Evolutionary conservation across 2,329 filamentous ascomycete species (phyloP), one percentile per base, ranked within the genome.

Genomic region (Plenodomus biglobosus): DNA sequence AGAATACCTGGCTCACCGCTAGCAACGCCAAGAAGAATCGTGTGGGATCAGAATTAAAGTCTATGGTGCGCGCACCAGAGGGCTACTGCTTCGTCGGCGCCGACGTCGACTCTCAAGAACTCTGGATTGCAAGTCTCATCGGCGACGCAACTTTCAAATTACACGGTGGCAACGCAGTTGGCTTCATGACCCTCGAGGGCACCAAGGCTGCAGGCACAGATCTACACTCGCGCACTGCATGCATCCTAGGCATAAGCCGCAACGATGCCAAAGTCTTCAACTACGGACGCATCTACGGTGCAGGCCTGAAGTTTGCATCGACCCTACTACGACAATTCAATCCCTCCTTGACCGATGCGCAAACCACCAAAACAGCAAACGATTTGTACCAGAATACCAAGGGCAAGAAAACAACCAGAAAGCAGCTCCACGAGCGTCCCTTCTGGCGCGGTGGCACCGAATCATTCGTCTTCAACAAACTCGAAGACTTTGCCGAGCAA

Each of bases 201-300:
- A 94, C 90, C 41, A 97, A 99, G 73, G 86, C 90, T 5, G 90
- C 89, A 2, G 92, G 92, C 3, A 99, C 92, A 0, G 92, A 99
- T 71, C 75, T 97, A 46, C 92, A 99, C 73, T 96, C 92, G 6
- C 88, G 92, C 24, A 99, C 94, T 21, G 95, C 94, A 1, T 80
- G 82, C 5, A 99, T 99, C 48, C 74, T 99, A 2, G 92, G 92
- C 6, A 99, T 99, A 52, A 95, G 90, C 2, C 83, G 94, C 52
- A 96, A 96, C 64, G 85, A 96, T 64, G 94, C 94, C 49, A 99
- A 99, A 69, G 85, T 99, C 1, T 99, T 99, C 79, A 99, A 99
- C 70, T 99, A 99, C 62, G 95, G 95, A 7, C 89, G 95, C 35
- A 99, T 99, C 40, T 99, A 99, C 65, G 95, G 94, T n/a, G 95